A percentile compares a stretch with the other conserved stretches of the same genome.
Conservation (phyloP, 345 rosid genomes). For the Salix caprea region DNA sequence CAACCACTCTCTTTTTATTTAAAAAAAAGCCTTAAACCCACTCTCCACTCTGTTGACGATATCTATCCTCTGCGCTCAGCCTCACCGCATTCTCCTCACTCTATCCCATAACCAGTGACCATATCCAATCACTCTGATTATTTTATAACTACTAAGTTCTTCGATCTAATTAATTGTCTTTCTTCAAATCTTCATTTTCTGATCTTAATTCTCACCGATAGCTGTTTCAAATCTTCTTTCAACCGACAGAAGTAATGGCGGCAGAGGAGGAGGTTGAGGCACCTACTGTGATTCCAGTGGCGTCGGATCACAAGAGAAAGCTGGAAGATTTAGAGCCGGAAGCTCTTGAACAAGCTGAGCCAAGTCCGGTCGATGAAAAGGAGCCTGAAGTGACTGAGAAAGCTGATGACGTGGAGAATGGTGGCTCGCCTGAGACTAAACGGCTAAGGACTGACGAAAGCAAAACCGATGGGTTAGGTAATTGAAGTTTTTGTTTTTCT, state of each 20-base stretch:
- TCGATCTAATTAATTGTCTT: too few species aligned
- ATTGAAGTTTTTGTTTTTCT: neutral
- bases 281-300: slow-evolving; percentile 13
- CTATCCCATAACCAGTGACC: neutral
- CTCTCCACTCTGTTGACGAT: neutral
- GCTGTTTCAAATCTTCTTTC: neutral
- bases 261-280: slow-evolving; percentile 62
- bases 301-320: slow-evolving; percentile 72
- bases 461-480: slow-evolving; percentile 46
- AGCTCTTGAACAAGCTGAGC: neutral
- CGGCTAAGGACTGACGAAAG: slow-evolving; percentile 50
- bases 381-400: slow-evolving; percentile 16
- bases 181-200: neutral
- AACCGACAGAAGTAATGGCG: slow-evolving; percentile 35
- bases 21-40: neutral
- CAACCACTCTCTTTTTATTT: neutral
- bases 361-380: slow-evolving; percentile 4
- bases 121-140: neutral
- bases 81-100: neutral
- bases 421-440: slow-evolving; percentile 43
- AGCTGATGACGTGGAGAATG: slow-evolving; percentile 15
- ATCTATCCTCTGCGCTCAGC: neutral
- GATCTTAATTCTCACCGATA: neutral
- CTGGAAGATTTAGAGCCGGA: slow-evolving; percentile 50
- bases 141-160: too few species aligned